phyloP scores from a whole-genome alignment of 2,329 filamentous ascomycete genomes.

The Pseudohalonectria lignicola region DNA sequence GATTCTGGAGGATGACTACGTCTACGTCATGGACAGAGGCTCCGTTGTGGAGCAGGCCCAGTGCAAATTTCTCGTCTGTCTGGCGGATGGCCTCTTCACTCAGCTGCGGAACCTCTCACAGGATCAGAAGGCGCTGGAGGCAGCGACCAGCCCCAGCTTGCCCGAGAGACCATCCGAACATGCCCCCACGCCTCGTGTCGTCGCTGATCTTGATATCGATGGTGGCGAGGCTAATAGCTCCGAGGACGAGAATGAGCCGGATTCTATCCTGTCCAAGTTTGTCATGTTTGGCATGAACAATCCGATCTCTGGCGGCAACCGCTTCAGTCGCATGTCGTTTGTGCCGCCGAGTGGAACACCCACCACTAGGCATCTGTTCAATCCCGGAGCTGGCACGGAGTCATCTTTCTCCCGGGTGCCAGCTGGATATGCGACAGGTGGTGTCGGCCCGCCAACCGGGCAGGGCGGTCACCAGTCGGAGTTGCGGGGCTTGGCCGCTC shows the following conservation, averaged over 20 bases:
- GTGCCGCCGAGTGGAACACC: not conserved
- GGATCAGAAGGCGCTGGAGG: not conserved
- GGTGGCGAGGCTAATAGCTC: not conserved
- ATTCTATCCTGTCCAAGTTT: no score
- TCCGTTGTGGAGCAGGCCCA: constrained; percentile 58
- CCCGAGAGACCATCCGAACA: not conserved
- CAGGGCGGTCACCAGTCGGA: no score
- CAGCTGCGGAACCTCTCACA: not conserved
- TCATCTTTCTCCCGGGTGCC: no score
- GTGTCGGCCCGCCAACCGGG: not conserved
- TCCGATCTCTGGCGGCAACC: not conserved
- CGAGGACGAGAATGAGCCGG: not conserved
- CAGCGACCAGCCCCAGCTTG: not conserved
- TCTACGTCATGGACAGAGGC: constrained; percentile 69
- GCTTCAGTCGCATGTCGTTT: not conserved
- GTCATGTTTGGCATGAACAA: no score
- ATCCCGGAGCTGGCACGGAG: not conserved
- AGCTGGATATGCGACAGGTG: no score
- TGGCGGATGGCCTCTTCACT: not conserved
- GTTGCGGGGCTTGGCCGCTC: no score
- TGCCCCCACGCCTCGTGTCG: no score
- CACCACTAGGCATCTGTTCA: not conserved
- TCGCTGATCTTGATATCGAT: no score
- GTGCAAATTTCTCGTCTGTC: constrained; percentile 16
- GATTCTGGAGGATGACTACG: constrained; percentile 60